These are phyloP conservation scores for Schoenoplectus triqueter DNA, from an alignment of 202 grass and related monocot genomes.

Conservation along the genomic window DNA sequence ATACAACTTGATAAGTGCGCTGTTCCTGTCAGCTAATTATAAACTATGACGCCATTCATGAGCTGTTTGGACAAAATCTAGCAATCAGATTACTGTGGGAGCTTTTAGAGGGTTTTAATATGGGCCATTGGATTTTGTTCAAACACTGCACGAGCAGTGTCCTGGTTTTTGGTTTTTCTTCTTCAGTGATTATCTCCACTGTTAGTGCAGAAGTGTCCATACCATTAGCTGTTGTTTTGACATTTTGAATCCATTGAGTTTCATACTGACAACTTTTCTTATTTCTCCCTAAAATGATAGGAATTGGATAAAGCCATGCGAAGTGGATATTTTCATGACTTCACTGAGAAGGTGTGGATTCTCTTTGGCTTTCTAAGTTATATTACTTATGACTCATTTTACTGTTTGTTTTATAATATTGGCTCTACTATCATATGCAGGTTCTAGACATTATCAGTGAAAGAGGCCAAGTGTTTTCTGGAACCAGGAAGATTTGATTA, in stretches of 20 bases:
- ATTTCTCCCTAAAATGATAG: slow-evolving; percentile 40
- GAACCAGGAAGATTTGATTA: background rate
- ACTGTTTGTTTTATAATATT: background rate
- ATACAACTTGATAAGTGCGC: background rate
- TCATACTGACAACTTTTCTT: slow-evolving; percentile 2
- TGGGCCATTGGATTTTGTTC: background rate
- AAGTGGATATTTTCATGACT: slow-evolving; percentile 59
- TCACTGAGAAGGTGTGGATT: slow-evolving; percentile 69
- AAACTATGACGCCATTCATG: background rate
- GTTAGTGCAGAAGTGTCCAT: too few relatives aligned
- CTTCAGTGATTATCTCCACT: background rate
- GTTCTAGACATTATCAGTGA: slow-evolving; percentile 73
- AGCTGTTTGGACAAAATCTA: background rate
- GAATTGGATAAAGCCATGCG: slow-evolving; percentile 71
- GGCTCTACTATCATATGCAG: slow-evolving; percentile 37
- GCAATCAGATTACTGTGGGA: background rate
- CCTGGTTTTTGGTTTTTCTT: background rate
- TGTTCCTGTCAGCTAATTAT: background rate
- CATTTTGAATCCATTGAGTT: background rate
- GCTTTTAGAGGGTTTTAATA: background rate
- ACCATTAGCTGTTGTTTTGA: slow-evolving; percentile 5
- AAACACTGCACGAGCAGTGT: background rate
- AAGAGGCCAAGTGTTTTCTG: slow-evolving; percentile 8
- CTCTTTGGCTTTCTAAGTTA: background rate
- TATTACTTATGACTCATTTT: slow-evolving; percentile 3